These are phyloP conservation scores for Mortierella sp. DNA, from an alignment of 371 early-diverging fungal genomes.

Conservation along the genomic window DNA sequence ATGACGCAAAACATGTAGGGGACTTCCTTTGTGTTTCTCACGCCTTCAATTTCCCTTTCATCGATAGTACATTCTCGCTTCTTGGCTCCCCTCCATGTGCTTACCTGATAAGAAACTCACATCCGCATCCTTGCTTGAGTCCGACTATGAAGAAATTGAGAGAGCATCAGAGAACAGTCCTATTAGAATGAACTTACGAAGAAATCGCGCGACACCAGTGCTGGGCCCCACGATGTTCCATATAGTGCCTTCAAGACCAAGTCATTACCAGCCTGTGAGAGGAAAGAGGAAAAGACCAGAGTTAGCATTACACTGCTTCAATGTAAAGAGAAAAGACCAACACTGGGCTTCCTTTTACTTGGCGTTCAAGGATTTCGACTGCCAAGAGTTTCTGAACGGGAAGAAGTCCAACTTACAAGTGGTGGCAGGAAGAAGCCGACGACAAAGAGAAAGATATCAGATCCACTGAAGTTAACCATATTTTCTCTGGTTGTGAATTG, in stretches of 20 bases:
- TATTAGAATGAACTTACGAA: no score
- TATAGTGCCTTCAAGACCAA: no score
- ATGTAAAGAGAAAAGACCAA: background rate
- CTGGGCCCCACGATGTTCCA: no score
- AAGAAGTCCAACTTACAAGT: constrained; percentile 16
- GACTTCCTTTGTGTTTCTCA: background rate
- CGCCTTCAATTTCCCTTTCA: background rate
- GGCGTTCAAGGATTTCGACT: background rate
- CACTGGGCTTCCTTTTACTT: background rate
- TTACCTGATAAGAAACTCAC: constrained; percentile 47
- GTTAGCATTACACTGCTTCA: no score
- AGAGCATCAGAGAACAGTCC: background rate
- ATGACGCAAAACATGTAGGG: background rate
- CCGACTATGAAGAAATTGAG: constrained; percentile 16
- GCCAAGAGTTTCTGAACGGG: no score
- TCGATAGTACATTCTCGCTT: background rate
- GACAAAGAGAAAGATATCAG: constrained; percentile 41
- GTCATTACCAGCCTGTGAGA: no score
- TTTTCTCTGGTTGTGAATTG: background rate
- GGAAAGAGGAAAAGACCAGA: no score
- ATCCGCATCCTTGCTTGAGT: constrained; percentile 43
- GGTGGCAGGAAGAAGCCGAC: constrained; percentile 44
- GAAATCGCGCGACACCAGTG: background rate
- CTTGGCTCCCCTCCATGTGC: background rate
- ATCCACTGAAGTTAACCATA: constrained; percentile 32